Conservation (phyloP, 2,329 filamentous ascomycete genomes). For the Dactylellina cionopaga region DNA sequence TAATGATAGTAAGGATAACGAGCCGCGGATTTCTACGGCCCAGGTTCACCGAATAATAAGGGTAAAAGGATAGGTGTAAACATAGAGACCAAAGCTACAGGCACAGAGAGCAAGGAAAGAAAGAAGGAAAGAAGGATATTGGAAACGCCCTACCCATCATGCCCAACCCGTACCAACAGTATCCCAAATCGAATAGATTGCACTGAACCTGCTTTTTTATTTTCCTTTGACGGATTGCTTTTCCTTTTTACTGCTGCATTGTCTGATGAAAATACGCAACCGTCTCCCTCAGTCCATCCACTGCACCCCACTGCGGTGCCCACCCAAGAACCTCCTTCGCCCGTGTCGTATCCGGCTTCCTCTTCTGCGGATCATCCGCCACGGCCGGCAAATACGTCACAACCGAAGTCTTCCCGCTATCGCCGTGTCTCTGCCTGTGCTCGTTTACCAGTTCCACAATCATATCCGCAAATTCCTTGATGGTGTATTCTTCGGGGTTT, state of each 20-base stretch:
- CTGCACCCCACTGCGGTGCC: constrained; percentile 55
- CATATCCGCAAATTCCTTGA: constrained; percentile 57
- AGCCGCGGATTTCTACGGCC: too few relatives aligned
- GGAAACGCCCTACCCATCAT: background rate
- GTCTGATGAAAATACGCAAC: constrained; percentile 51
- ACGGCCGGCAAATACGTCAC: constrained; percentile 55
- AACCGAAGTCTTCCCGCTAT: constrained; percentile 30
- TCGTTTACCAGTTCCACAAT: constrained; percentile 54
- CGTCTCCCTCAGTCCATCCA: constrained; percentile 57
- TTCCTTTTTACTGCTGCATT: constrained; percentile 20
- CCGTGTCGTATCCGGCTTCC: constrained; percentile 57
- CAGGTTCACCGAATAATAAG: too few relatives aligned
- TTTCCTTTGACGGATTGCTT: too few relatives aligned
- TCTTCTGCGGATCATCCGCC: constrained; percentile 55
- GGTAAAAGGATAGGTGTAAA: background rate
- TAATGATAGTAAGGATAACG: too few relatives aligned
- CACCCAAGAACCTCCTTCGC: constrained; percentile 57
- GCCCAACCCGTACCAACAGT: too few relatives aligned
- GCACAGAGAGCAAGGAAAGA: background rate
- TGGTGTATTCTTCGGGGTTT: constrained; percentile 58
- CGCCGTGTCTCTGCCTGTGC: constrained; percentile 31
- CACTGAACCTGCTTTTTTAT: too few relatives aligned
- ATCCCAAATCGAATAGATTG: too few relatives aligned
- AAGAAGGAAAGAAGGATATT: background rate
- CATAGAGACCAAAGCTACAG: background rate